A percentile compares a stretch with the other conserved stretches of the same genome.
Conservation (phyloP, 331 rosid genomes). For the Malus hybrid region DNA sequence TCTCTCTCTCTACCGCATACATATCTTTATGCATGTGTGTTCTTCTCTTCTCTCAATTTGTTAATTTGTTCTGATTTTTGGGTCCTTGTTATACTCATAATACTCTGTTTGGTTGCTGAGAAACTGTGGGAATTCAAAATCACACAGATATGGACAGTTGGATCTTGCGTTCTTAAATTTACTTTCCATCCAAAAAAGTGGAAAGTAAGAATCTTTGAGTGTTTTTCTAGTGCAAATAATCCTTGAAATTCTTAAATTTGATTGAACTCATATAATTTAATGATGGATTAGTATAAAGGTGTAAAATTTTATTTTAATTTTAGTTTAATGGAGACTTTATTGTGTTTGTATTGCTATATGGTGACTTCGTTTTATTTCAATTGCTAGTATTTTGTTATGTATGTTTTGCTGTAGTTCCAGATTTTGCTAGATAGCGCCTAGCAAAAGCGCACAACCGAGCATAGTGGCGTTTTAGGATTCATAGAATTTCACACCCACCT, state of each 20-base stretch:
- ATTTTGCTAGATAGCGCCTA: background rate
- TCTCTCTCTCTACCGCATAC: background rate
- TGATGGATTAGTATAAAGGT: background rate
- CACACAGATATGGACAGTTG: background rate
- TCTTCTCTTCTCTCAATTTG: background rate
- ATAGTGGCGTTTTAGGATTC: no score
- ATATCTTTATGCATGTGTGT: background rate
- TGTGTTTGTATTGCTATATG: background rate
- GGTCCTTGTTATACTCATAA: background rate
- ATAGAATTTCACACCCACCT: no score
- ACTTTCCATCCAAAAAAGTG: background rate
- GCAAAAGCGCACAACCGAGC: background rate
- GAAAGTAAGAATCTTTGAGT: background rate
- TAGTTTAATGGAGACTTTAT: background rate
- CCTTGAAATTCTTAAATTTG: background rate
- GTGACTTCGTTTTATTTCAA: background rate
- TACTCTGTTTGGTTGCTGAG: constrained; percentile 4
- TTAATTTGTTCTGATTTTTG: background rate
- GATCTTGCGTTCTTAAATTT: constrained; percentile 11
- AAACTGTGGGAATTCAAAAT: background rate
- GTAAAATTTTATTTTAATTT: background rate
- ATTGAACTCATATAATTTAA: background rate
- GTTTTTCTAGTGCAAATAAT: background rate
- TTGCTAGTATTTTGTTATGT: background rate
- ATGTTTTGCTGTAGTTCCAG: background rate